phyloP scores from a whole-genome alignment of 805 yeast species.

The Helenozyma rhizophorensis region DNA sequence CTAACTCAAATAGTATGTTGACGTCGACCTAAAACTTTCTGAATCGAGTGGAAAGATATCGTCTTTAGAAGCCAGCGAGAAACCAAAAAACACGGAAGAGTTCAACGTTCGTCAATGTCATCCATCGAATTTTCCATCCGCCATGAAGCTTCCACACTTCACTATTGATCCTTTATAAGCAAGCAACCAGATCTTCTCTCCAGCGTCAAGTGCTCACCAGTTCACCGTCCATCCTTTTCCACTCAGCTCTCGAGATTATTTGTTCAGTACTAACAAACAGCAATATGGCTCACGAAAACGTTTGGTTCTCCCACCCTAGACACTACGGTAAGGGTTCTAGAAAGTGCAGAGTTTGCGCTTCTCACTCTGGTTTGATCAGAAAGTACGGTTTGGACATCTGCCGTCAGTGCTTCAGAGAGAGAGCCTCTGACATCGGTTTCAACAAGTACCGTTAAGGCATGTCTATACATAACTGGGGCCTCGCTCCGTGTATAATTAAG shows the following conservation, averaged over 20 bases:
- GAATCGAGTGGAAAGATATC: too few species aligned
- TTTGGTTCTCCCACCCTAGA: constrained; percentile 99
- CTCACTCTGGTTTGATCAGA: constrained; percentile 99
- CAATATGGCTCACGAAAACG: constrained; percentile 99
- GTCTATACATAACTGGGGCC: background rate
- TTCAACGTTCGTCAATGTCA: too few species aligned
- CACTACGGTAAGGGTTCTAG: constrained; percentile 99
- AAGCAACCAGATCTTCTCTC: too few species aligned
- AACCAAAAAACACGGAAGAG: too few species aligned
- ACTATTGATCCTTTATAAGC: too few species aligned
- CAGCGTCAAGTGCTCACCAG: too few species aligned
- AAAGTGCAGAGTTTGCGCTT: constrained; percentile 98
- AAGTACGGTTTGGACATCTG: constrained; percentile 99
- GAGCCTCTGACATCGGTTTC: constrained; percentile 98
- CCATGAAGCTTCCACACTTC: too few species aligned
- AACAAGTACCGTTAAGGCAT: constrained; percentile 89
- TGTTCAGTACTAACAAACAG: constrained; percentile 43
- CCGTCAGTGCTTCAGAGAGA: constrained; percentile 99
- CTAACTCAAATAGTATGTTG: constrained; percentile 2
- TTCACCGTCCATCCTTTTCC: too few species aligned
- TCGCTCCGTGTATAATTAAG: constrained; percentile 9
- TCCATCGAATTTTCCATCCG: too few species aligned
- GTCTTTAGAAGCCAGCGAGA: too few species aligned
- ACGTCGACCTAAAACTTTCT: too few species aligned
- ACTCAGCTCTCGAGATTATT: too few species aligned